These are phyloP conservation scores for Xanthoparmelia taractica DNA, from an alignment of 495 filamentous ascomycete genomes.

Conservation along the genomic window DNA sequence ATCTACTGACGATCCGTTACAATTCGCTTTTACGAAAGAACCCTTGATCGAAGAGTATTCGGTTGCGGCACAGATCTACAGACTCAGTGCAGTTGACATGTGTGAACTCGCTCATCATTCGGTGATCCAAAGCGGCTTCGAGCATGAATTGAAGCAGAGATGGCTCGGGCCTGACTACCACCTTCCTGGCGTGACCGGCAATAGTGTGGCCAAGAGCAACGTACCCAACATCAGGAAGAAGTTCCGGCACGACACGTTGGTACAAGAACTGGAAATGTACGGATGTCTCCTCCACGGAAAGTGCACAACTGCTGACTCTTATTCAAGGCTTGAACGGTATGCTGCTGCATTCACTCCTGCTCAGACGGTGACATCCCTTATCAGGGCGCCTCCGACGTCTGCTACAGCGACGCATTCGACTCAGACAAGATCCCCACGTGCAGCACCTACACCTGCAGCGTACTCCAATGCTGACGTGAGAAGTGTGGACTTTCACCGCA, in stretches of 20 bases:
- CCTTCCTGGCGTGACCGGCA: slow-evolving; percentile 67
- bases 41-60: slow-evolving; percentile 97
- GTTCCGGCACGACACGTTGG: slow-evolving; percentile 75
- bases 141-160: slow-evolving; percentile 74
- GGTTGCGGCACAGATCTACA: slow-evolving; percentile 97
- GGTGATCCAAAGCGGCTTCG: slow-evolving; percentile 89
- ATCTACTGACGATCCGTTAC: slow-evolving; percentile 92
- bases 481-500: slow-evolving; percentile 25
- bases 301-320: not conserved
- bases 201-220: slow-evolving; percentile 90
- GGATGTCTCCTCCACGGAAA: slow-evolving; percentile 25
- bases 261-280: slow-evolving; percentile 76
- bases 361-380: not conserved
- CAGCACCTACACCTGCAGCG: slow-evolving; percentile 11
- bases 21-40: slow-evolving; percentile 98
- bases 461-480: slow-evolving; percentile 27
- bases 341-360: slow-evolving; percentile 10
- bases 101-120: slow-evolving; percentile 96
- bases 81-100: slow-evolving; percentile 95
- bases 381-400: slow-evolving; percentile 14
- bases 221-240: slow-evolving; percentile 86
- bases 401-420: slow-evolving; percentile 10
- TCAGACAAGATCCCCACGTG: slow-evolving; percentile 3
- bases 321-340: slow-evolving; percentile 24
- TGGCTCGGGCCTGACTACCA: slow-evolving; percentile 78